These are phyloP conservation scores for Aulographum hederae DNA, from an alignment of 2,329 filamentous ascomycete genomes.

Conservation along the genomic window DNA sequence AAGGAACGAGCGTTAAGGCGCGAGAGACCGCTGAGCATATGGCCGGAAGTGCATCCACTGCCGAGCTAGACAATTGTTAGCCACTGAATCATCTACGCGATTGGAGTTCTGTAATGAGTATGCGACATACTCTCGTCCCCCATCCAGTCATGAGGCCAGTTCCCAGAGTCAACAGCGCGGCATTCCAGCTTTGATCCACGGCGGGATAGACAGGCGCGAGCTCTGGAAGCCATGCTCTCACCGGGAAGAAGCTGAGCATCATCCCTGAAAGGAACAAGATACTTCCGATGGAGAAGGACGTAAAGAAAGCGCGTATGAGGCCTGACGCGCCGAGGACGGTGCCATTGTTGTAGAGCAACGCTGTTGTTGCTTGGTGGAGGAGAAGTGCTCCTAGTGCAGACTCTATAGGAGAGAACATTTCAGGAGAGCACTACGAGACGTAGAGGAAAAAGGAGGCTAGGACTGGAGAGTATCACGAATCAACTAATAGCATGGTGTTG, in stretches of 20 bases:
- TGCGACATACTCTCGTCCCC: conserved; percentile 29
- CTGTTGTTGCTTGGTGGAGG: conserved; percentile 30
- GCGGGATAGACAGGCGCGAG: conserved; percentile 24
- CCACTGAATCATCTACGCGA: no score
- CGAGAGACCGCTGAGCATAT: conserved; percentile 35
- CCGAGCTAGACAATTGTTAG: conserved; percentile 17
- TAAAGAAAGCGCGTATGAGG: conserved; percentile 23
- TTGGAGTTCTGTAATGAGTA: no score
- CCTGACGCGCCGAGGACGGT: conserved; percentile 31
- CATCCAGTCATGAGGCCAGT: conserved; percentile 28
- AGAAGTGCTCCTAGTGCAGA: conserved; percentile 31
- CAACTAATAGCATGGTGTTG: no score
- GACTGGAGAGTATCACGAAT: no score
- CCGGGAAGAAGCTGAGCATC: conserved; percentile 22
- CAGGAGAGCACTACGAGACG: background rate
- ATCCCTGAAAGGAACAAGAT: conserved; percentile 28
- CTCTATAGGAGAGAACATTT: conserved; percentile 35
- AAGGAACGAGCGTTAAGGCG: conserved; percentile 30
- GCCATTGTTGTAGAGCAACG: conserved; percentile 32
- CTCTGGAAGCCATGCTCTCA: conserved; percentile 24
- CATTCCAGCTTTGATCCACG: conserved; percentile 15
- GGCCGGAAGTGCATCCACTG: conserved; percentile 34
- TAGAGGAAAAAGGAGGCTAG: no score
- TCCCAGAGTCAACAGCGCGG: conserved; percentile 19
- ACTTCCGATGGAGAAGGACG: conserved; percentile 21